Conservation (phyloP, 345 rosid genomes). For the Clausena lansium region DNA sequence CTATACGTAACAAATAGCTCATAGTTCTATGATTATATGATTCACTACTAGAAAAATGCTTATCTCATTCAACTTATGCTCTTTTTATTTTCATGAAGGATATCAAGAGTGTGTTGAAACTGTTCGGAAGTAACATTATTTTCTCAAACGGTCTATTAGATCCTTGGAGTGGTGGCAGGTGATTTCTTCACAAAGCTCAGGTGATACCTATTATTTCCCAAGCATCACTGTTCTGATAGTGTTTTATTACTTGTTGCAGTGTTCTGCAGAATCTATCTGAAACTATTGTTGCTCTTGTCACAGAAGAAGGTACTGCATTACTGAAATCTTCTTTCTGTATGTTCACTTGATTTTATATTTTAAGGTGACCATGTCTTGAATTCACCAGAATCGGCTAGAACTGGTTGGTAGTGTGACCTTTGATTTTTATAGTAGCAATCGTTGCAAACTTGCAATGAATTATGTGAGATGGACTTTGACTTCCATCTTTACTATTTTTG, state of each 20-base stretch:
- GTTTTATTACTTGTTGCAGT: slow-evolving; percentile 42
- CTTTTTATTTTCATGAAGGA: slow-evolving; percentile 44
- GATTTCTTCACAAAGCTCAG: slow-evolving; percentile 15
- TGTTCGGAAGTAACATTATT: slow-evolving; percentile 87
- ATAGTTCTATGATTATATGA: background rate
- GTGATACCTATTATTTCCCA: background rate
- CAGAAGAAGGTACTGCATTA: slow-evolving; percentile 68
- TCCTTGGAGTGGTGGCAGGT: slow-evolving; percentile 99
- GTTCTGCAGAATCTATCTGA: slow-evolving; percentile 75
- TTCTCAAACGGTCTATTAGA: slow-evolving; percentile 91
- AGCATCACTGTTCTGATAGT: slow-evolving; percentile 13
- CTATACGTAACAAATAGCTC: background rate
- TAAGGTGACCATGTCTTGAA: background rate
- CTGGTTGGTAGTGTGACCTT: background rate
- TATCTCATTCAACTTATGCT: background rate
- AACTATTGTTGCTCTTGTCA: slow-evolving; percentile 75
- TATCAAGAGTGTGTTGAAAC: slow-evolving; percentile 56
- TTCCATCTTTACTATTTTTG: background rate
- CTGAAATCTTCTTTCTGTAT: slow-evolving; percentile 10
- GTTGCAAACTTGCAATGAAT: background rate
- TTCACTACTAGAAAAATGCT: background rate
- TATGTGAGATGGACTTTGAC: background rate
- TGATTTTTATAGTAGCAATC: background rate
- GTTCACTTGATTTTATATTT: background rate
- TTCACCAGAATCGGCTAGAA: background rate